A percentile compares a stretch with the other conserved stretches of the same genome.
These are phyloP conservation scores for Dactylellina leptospora DNA, from an alignment of 2,329 filamentous ascomycete genomes.

Conservation along the genomic window DNA sequence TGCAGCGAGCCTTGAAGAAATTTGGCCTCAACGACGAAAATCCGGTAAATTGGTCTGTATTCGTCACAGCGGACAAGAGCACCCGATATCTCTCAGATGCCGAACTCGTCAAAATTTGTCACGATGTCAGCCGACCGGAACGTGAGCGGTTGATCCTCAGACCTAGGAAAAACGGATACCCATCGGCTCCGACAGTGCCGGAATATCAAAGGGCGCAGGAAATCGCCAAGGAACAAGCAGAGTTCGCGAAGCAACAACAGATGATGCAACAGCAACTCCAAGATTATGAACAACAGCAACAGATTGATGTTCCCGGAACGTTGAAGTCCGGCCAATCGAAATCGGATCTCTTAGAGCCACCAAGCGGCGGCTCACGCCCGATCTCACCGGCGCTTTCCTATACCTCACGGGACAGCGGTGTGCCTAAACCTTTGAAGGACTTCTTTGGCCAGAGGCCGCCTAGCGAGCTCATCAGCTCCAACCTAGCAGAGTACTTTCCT, in stretches of 20 bases:
- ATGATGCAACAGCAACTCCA: conserved; percentile 32
- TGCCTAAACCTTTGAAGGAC: conserved; percentile 59
- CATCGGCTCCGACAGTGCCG: conserved; percentile 82
- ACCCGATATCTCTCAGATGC: conserved; percentile 66
- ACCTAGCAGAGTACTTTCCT: conserved; percentile 96
- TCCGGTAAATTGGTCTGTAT: conserved; percentile 96
- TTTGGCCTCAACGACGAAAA: conserved; percentile 88
- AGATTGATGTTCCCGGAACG: conserved; percentile 2
- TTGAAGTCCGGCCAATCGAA: conserved; percentile 32
- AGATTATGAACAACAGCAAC: conserved; percentile 28
- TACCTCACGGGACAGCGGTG: conserved; percentile 55
- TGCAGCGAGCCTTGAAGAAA: conserved; percentile 86
- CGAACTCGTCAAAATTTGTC: conserved; percentile 90
- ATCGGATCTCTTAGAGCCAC: conserved; percentile 29
- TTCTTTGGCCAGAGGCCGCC: conserved; percentile 93
- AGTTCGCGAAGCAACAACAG: conserved; percentile 58
- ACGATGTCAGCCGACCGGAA: conserved; percentile 83
- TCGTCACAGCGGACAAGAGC: conserved; percentile 79
- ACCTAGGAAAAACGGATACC: conserved; percentile 70
- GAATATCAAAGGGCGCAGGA: conserved; percentile 87
- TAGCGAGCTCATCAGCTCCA: conserved; percentile 95
- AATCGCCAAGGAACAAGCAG: conserved; percentile 87
- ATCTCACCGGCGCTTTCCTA: conserved; percentile 80
- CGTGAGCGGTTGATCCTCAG: conserved; percentile 88
- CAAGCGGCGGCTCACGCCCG: conserved; percentile 67